Conservation (phyloP, 2,329 filamentous ascomycete species). For the Spiromastix sp. region DNA sequence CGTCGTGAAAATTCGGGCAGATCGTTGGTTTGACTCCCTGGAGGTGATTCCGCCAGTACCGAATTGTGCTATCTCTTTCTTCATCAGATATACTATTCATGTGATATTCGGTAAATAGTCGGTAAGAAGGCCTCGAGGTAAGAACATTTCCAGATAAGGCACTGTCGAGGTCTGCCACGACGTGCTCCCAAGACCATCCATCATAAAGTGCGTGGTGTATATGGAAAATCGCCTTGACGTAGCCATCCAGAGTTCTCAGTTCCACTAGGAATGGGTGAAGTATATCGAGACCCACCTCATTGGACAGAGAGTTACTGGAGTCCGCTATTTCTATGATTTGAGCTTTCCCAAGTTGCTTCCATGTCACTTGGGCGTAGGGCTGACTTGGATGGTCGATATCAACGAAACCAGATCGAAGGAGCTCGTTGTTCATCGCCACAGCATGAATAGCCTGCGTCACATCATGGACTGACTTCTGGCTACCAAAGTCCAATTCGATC, state of each 20-base stretch:
- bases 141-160: constrained; percentile 33
- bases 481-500: constrained; percentile 52
- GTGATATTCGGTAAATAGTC: constrained; percentile 46
- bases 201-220: constrained; percentile 83
- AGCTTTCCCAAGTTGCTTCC: constrained; percentile 38
- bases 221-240: constrained; percentile 36
- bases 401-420: constrained; percentile 65
- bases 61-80: constrained; percentile 34
- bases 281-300: constrained; percentile 25
- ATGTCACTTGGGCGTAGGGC: constrained; percentile 54
- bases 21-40: constrained; percentile 42
- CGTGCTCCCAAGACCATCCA: constrained; percentile 79
- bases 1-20: constrained; percentile 50
- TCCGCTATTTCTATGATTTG: constrained; percentile 36
- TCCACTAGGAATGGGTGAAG: constrained; percentile 56
- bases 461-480: constrained; percentile 21
- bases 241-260: constrained; percentile 26
- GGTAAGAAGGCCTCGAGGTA: constrained; percentile 47
- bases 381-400: constrained; percentile 34
- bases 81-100: constrained; percentile 16
- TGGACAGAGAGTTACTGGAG: constrained; percentile 30
- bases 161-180: constrained; percentile 55
- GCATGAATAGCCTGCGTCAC: constrained; percentile 41
- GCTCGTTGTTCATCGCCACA: constrained; percentile 48
- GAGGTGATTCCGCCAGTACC: constrained; percentile 63